A percentile compares a stretch with the other conserved stretches of the same genome.
Conservation (phyloP, 805 yeast genomes). For the Teunomyces kruisii region DNA sequence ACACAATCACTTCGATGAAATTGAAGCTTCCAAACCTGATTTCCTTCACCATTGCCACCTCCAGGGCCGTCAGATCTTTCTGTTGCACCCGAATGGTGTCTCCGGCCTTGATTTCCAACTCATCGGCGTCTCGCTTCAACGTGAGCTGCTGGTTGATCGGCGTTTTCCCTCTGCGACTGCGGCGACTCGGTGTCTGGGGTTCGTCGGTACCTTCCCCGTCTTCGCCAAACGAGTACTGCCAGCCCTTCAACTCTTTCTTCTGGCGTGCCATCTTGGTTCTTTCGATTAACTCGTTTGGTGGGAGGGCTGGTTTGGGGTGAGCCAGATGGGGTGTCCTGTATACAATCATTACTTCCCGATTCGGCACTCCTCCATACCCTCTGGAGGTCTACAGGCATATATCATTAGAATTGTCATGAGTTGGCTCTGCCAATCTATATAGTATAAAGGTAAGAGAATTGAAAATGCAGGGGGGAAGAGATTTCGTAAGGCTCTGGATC, state of each 20-base stretch:
- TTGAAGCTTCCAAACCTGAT: slow-evolving; percentile 50
- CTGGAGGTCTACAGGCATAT: background rate
- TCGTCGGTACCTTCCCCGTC: slow-evolving; percentile 3
- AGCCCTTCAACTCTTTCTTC: slow-evolving; percentile 26
- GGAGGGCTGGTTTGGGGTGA: background rate
- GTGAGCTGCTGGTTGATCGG: slow-evolving; percentile 7
- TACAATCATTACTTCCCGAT: background rate
- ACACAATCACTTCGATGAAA: slow-evolving; percentile 47
- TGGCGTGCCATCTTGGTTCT: background rate
- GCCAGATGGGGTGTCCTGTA: background rate
- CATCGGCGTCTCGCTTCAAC: slow-evolving; percentile 35
- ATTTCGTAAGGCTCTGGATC: background rate
- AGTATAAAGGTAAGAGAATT: slow-evolving; percentile 1
- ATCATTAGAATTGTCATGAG: background rate
- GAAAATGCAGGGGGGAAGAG: slow-evolving; percentile 2
- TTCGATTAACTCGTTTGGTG: no score
- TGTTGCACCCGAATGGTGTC: slow-evolving; percentile 46
- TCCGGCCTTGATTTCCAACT: slow-evolving; percentile 50
- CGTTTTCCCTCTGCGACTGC: slow-evolving; percentile 14
- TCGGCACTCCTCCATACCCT: background rate
- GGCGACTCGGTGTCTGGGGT: slow-evolving; percentile 2
- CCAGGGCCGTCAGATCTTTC: slow-evolving; percentile 25
- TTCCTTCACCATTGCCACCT: slow-evolving; percentile 51
- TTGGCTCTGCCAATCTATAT: slow-evolving; percentile 4
- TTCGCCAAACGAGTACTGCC: slow-evolving; percentile 27